A percentile compares a stretch with the other conserved stretches of the same genome.
These are phyloP conservation scores for Ophiostoma quercus DNA, from an alignment of 2,329 filamentous ascomycete species.

Conservation along the genomic window DNA sequence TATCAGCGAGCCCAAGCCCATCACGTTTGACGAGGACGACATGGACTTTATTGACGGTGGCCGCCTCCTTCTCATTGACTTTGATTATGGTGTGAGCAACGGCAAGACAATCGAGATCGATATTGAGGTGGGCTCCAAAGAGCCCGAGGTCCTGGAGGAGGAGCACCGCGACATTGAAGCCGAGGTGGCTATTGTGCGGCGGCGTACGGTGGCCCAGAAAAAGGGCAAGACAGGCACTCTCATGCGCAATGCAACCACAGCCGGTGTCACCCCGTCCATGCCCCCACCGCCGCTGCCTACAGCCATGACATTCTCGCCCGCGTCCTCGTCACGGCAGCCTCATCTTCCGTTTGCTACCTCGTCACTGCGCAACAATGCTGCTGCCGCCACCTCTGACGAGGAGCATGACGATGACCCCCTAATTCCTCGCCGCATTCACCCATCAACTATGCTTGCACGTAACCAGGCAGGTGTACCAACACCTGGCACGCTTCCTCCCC, in stretches of 20 bases:
- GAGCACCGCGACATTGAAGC: constrained; percentile 68
- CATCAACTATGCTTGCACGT: neutral
- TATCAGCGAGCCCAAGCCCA: constrained; percentile 52
- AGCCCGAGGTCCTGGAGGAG: constrained; percentile 66
- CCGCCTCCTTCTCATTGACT: constrained; percentile 67
- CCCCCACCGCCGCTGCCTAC: constrained; percentile 7
- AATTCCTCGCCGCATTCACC: constrained; percentile 44
- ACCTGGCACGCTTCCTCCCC: constrained; percentile 17
- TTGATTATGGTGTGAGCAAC: constrained; percentile 56
- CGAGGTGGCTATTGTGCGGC: constrained; percentile 72
- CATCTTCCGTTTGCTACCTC: constrained; percentile 1
- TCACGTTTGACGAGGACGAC: constrained; percentile 61
- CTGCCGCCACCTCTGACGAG: neutral
- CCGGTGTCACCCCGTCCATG: constrained; percentile 27
- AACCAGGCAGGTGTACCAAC: constrained; percentile 23
- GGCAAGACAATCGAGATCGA: constrained; percentile 55
- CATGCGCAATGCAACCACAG: constrained; percentile 46
- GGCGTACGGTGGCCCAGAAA: constrained; percentile 64
- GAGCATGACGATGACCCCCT: constrained; percentile 46
- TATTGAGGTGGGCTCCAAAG: constrained; percentile 67
- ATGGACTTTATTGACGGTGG: constrained; percentile 75
- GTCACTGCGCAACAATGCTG: constrained; percentile 18
- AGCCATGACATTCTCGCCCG: no score
- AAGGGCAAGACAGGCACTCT: constrained; percentile 46
- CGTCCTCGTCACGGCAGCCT: neutral